Conservation (phyloP, 2,329 filamentous ascomycete species). For the Alternaria sp. region DNA sequence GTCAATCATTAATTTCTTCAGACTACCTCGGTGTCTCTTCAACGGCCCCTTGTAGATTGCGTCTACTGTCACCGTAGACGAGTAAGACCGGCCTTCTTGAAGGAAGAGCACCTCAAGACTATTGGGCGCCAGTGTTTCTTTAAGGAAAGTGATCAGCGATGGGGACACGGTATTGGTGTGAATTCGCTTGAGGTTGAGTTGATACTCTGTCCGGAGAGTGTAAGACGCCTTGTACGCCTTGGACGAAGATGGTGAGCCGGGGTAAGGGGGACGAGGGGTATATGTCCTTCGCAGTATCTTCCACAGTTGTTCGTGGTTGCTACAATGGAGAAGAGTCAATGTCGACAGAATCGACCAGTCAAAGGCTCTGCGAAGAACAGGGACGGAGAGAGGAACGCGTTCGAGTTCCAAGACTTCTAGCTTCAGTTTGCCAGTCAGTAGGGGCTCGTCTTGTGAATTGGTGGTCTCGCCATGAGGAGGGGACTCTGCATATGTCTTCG, state of each 20-base stretch:
- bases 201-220: slow-evolving; percentile 49
- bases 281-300: slow-evolving; percentile 69
- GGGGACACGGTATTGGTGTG: slow-evolving; percentile 77
- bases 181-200: slow-evolving; percentile 73
- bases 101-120: slow-evolving; percentile 81
- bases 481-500: slow-evolving; percentile 7
- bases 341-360: slow-evolving; percentile 78
- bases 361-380: slow-evolving; percentile 73
- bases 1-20: slow-evolving; percentile 78
- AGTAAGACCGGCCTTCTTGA: slow-evolving; percentile 68
- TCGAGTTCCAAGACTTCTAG: slow-evolving; percentile 80
- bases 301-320: slow-evolving; percentile 78
- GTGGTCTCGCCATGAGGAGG: slow-evolving; percentile 2
- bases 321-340: slow-evolving; percentile 77
- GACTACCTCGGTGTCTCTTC: slow-evolving; percentile 72
- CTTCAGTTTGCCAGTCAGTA: slow-evolving; percentile 66
- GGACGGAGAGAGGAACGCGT: slow-evolving; percentile 74
- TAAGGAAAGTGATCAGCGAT: slow-evolving; percentile 75
- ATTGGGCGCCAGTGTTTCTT: slow-evolving; percentile 79
- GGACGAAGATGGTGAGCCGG: slow-evolving; percentile 47
- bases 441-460: slow-evolving; percentile 41
- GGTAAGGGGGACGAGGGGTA: slow-evolving; percentile 47
- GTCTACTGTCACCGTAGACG: slow-evolving; percentile 70
- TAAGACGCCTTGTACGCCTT: slow-evolving; percentile 51
- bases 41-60: slow-evolving; percentile 75